phyloP scores from a whole-genome alignment of 2,329 filamentous ascomycete species.

The Elsinoe fawcettii region DNA sequence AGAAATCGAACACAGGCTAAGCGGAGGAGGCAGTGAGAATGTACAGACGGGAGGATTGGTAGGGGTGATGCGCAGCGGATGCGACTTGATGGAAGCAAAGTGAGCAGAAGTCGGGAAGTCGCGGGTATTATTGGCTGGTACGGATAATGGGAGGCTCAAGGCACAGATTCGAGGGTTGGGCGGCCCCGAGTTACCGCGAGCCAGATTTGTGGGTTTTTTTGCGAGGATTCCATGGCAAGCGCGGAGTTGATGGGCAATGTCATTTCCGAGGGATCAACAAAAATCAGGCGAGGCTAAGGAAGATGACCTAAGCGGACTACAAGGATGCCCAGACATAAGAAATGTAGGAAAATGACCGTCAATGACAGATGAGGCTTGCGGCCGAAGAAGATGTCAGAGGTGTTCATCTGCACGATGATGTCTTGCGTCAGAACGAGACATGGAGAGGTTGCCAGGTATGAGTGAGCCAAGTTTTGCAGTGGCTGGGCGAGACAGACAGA shows the following conservation, averaged over 20 bases:
- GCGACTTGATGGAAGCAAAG: slow-evolving; percentile 56
- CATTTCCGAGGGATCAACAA: slow-evolving; percentile 3
- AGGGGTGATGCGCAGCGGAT: slow-evolving; percentile 77
- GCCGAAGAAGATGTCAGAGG: background rate
- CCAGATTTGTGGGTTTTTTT: background rate
- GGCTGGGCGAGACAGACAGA: slow-evolving; percentile 1
- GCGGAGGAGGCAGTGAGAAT: slow-evolving; percentile 75
- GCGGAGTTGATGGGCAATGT: slow-evolving; percentile 8
- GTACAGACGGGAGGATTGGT: slow-evolving; percentile 92
- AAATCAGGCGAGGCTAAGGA: background rate
- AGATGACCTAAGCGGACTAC: background rate
- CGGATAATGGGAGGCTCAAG: background rate
- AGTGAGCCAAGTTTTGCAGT: slow-evolving; percentile 1
- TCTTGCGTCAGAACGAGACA: background rate
- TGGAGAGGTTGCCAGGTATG: background rate
- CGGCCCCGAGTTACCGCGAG: background rate
- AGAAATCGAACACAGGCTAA: slow-evolving; percentile 84
- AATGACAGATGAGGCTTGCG: slow-evolving; percentile 9
- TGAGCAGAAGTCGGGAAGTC: background rate
- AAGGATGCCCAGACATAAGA: background rate
- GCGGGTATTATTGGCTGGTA: background rate
- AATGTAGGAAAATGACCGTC: background rate
- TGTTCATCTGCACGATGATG: slow-evolving; percentile 8
- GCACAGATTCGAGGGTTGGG: background rate
- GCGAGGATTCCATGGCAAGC: background rate